Evolutionary conservation across 1,139 yeast genomes (phyloP), one percentile per base, ranked within the genome.

Genomic region (Diutina neorugosa): DNA sequence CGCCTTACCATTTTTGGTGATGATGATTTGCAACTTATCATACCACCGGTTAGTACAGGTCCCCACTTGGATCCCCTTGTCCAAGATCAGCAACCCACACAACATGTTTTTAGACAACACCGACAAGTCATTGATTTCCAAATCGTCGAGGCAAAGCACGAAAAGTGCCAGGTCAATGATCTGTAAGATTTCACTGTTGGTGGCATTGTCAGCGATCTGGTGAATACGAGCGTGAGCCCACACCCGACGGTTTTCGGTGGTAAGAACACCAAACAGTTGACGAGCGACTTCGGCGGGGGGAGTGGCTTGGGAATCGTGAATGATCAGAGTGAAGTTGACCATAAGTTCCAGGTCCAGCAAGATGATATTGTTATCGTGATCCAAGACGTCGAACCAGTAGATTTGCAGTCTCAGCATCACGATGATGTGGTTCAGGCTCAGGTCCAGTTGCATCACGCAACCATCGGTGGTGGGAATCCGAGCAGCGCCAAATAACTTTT

Each of bases 1-100:
- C 1, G 95, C 96, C 66, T 87, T 87, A 43, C 96, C 96, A 66
- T 89, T 88, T 64, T 83, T 82, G n/a, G 96, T 88, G 53, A 90
- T 82, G 55, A 90, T 90, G 59, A 90, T 77, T 67, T 90, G 97
- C 58, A 90, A 71, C 69, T 90, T 90, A 68, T 90, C 96, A 65
- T 89, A 90, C 96, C 96, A 90, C 65, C 97, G 76, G 67, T 90
- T 90, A 44, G 96, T 86, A 69, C 96, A 89, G 11, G 96, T 89
- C 57, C 97, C 97, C 42, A 86, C 85, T 69, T 90, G 96, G 52
- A 88, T 82, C 62, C 96, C 96, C 61, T 86, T 80, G 57, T 84
- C 88, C 44, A 87, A 70, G 42, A 78, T 80, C n/a, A 89, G 82
- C 56, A 85, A 77, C 3, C 96, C 96, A 66, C 96, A 89, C 52